phyloP scores from a whole-genome alignment of 306 rosid species.

The Fragaria iinumae region DNA sequence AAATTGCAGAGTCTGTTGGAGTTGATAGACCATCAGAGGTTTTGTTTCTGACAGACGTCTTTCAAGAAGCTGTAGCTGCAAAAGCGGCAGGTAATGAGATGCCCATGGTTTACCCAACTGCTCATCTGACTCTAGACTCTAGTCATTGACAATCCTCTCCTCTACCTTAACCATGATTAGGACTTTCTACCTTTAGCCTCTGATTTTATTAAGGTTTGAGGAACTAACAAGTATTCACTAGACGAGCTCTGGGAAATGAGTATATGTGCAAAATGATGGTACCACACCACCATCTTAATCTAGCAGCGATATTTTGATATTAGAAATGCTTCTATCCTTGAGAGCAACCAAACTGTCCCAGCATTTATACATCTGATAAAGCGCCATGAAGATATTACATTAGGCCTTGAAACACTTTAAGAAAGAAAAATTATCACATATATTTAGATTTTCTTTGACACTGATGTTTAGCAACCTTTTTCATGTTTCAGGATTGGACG shows the following conservation, averaged over 20 bases:
- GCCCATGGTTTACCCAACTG: not conserved
- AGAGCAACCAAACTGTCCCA: not conserved
- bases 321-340: not conserved
- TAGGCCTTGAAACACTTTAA: not conserved
- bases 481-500: slow-evolving; percentile 70
- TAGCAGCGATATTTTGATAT: not conserved
- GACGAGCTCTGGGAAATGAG: not conserved
- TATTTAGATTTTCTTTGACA: not conserved
- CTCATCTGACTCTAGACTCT: not conserved
- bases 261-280: not conserved
- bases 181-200: not conserved
- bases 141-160: not conserved
- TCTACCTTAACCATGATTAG: not conserved
- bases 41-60: slow-evolving; percentile 78
- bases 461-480: slow-evolving; percentile 4
- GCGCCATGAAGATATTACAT: not conserved
- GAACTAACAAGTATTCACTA: not conserved
- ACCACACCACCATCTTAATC: not conserved
- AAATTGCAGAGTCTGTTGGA: slow-evolving; percentile 70
- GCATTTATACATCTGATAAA: not conserved
- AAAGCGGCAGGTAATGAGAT: slow-evolving; percentile 74
- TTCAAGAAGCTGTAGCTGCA: slow-evolving; percentile 92
- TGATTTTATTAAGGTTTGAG: not conserved
- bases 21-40: slow-evolving; percentile 82
- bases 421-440: not conserved